phyloP scores from a whole-genome alignment of 768 basidiomycete species.

The Suillus americanus region DNA sequence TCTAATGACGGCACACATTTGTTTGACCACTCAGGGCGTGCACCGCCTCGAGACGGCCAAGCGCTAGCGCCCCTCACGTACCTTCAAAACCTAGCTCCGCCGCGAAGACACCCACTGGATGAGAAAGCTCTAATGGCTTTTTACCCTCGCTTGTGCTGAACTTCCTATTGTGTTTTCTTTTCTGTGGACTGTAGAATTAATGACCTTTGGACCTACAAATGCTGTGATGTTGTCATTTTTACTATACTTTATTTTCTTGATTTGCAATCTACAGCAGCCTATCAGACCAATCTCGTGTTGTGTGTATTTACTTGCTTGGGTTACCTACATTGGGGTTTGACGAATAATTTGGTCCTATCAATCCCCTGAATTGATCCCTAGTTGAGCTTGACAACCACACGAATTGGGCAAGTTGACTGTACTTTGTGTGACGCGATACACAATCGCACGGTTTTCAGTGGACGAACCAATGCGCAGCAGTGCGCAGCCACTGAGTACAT shows the following conservation, averaged over 20 bases:
- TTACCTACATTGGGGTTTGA: neutral
- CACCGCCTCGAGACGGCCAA: conserved; percentile 22
- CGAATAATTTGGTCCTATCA: neutral
- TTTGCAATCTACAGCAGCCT: neutral
- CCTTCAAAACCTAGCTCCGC: conserved; percentile 57
- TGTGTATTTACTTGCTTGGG: neutral
- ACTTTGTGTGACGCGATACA: neutral
- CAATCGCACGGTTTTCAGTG: neutral
- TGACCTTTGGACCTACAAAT: neutral
- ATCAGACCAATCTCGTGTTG: neutral
- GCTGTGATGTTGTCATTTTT: conserved; percentile 4
- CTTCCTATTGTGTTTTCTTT: conserved; percentile 16
- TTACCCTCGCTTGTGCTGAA: conserved; percentile 32
- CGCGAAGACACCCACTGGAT: conserved; percentile 67
- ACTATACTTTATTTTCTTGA: conserved; percentile 2
- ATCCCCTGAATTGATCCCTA: neutral
- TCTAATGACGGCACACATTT: neutral
- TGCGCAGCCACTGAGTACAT: neutral
- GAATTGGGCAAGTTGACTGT: neutral
- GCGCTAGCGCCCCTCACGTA: conserved; percentile 64
- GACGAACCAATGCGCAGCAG: too few species aligned
- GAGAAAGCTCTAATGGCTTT: conserved; percentile 70
- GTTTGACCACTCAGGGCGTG: conserved; percentile 6
- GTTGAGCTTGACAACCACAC: neutral
- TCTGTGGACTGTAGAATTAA: conserved; percentile 8